Conservation (phyloP, 1,139 yeast genomes). For the Meyerozyma sp. region DNA sequence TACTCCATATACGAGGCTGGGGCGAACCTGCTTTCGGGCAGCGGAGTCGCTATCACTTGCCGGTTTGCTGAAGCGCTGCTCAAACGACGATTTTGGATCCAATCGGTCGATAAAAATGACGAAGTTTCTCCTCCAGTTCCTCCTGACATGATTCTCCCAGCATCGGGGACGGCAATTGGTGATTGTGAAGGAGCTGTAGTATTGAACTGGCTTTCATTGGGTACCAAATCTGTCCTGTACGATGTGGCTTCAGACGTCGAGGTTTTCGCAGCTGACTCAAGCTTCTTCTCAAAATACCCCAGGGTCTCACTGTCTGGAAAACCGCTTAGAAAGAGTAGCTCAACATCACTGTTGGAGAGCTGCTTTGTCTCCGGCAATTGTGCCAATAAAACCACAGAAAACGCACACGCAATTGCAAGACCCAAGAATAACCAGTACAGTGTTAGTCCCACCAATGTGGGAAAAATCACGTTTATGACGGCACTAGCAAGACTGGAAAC, state of each 20-base stretch:
- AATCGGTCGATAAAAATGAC: background rate
- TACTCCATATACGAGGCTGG: too few relatives aligned
- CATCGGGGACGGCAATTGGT: background rate
- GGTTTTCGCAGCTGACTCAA: too few relatives aligned
- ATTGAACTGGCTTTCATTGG: background rate
- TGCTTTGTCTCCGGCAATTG: constrained; percentile 43
- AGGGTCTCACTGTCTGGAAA: too few relatives aligned
- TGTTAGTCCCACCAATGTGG: constrained; percentile 31
- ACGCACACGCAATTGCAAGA: constrained; percentile 30
- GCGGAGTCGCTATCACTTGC: background rate
- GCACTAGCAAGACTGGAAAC: constrained; percentile 50
- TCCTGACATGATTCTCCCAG: background rate
- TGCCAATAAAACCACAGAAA: constrained; percentile 22
- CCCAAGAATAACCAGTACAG: constrained; percentile 41
- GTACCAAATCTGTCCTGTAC: too few relatives aligned
- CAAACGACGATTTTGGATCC: background rate
- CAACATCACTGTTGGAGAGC: constrained; percentile 12
- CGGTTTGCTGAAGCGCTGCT: background rate
- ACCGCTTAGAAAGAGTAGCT: background rate
- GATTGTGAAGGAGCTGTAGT: background rate
- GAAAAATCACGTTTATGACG: constrained; percentile 34
- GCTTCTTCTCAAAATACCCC: too few relatives aligned
- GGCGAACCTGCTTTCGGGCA: background rate
- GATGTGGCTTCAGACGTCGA: too few relatives aligned
- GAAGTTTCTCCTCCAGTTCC: background rate